Percentiles rank a stretch among this genome's conserved stretches.
Conservation (phyloP, 129 eudicot genomes). For the Silybum marianum region DNA sequence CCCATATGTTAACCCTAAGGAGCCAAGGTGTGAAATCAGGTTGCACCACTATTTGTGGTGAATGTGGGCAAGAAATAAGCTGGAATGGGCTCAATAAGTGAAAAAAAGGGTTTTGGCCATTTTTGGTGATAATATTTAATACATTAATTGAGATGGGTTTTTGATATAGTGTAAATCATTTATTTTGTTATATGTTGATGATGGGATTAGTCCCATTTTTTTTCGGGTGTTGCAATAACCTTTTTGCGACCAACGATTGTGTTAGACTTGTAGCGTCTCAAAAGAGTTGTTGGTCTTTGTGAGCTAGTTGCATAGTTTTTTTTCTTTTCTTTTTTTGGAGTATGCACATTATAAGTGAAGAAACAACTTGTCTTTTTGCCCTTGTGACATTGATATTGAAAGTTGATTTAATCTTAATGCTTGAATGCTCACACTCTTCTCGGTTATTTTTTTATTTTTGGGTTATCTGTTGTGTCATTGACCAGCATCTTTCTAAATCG, state of each 20-base stretch:
- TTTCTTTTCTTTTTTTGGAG: constrained; percentile 26
- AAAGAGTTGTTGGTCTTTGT: constrained; percentile 23
- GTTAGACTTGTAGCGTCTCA: constrained; percentile 1
- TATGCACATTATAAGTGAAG: neutral
- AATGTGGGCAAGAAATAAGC: constrained; percentile 71
- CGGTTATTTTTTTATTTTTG: neutral
- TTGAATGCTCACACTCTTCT: neutral
- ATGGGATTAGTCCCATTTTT: constrained; percentile 1
- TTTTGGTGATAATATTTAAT: constrained; percentile 8
- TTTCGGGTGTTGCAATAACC: constrained; percentile 10
- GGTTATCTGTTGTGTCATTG: no score
- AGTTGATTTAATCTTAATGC: neutral
- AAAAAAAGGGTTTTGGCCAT: neutral
- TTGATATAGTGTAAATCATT: constrained; percentile 18
- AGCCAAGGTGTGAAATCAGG: constrained; percentile 78
- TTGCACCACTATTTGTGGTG: constrained; percentile 85
- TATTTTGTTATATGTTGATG: constrained; percentile 5
- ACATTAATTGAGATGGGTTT: neutral
- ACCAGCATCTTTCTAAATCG: no score
- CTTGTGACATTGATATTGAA: constrained; percentile 11
- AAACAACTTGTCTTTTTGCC: constrained; percentile 6
- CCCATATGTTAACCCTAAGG: constrained; percentile 74
- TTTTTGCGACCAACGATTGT: constrained; percentile 21
- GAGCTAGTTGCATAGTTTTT: constrained; percentile 23
- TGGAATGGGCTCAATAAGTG: constrained; percentile 57